Percentiles rank a stretch among this genome's conserved stretches.
These are phyloP conservation scores for Sclerotinia glacialis DNA, from an alignment of 2,329 filamentous ascomycete genomes.

Conservation along the genomic window DNA sequence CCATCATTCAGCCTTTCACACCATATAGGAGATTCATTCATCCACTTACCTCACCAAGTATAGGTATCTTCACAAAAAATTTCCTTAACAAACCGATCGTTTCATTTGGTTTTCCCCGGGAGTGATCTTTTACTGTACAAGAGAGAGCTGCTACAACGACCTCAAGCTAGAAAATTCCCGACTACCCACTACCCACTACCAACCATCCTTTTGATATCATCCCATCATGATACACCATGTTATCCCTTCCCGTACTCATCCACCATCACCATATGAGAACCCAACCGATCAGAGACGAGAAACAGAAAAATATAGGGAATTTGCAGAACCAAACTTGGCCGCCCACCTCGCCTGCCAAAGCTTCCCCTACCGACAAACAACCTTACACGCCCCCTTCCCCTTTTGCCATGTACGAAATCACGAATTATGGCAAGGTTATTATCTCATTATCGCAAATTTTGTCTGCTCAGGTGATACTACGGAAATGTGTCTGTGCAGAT, in stretches of 20 bases:
- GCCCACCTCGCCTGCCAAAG: slow-evolving; percentile 13
- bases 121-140: slow-evolving; percentile 21
- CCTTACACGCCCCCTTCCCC: slow-evolving; percentile 12
- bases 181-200: slow-evolving; percentile 2
- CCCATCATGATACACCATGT: slow-evolving; percentile 14
- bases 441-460: slow-evolving; percentile 33
- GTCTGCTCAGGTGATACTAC: slow-evolving; percentile 23
- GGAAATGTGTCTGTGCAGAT: slow-evolving; percentile 16
- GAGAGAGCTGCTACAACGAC: slow-evolving; percentile 16
- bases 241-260: slow-evolving; percentile 5
- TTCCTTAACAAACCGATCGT: slow-evolving; percentile 6
- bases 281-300: slow-evolving; percentile 12
- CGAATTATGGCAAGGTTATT: slow-evolving; percentile 24
- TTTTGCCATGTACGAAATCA: slow-evolving; percentile 15
- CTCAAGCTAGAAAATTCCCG: slow-evolving; percentile 10
- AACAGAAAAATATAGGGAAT: slow-evolving; percentile 3
- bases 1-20: background rate
- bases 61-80: background rate
- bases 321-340: slow-evolving; percentile 18
- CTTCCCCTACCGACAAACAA: background rate
- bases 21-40: background rate
- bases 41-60: too few relatives aligned
- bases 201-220: slow-evolving; percentile 18
- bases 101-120: background rate
- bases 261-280: slow-evolving; percentile 13